These are phyloP conservation scores for Phytophthora constricta DNA, from an alignment of 352 stramenopile species.

Conservation along the genomic window DNA sequence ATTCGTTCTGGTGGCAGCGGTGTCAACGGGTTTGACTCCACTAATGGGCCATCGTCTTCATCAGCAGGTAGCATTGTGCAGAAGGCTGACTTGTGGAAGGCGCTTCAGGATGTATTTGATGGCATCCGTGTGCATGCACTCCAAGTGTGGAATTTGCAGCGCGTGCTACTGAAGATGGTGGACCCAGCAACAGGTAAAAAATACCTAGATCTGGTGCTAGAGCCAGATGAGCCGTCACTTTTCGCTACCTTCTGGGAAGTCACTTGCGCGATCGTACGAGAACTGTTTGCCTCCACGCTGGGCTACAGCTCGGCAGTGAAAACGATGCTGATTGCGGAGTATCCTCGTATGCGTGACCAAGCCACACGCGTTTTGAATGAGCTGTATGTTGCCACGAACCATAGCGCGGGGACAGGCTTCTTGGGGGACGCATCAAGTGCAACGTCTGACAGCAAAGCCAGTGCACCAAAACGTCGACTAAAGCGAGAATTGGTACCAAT, in stretches of 20 bases:
- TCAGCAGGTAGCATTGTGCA: slow-evolving; percentile 39
- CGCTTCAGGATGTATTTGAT: slow-evolving; percentile 82
- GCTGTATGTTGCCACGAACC: slow-evolving; percentile 58
- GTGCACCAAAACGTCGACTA: not conserved
- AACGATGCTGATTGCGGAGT: slow-evolving; percentile 75
- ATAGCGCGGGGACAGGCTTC: slow-evolving; percentile 37
- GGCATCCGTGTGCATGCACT: slow-evolving; percentile 68
- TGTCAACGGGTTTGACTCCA: slow-evolving; percentile 28
- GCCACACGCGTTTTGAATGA: slow-evolving; percentile 70
- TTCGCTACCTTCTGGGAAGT: slow-evolving; percentile 90
- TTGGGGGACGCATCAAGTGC: slow-evolving; percentile 17
- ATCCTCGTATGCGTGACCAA: slow-evolving; percentile 83
- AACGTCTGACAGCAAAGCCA: not conserved
- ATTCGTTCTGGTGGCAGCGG: slow-evolving; percentile 32
- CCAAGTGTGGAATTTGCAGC: slow-evolving; percentile 88
- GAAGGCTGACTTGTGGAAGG: slow-evolving; percentile 83
- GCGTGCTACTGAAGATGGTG: slow-evolving; percentile 84
- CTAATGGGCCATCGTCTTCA: slow-evolving; percentile 32
- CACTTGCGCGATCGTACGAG: slow-evolving; percentile 74
- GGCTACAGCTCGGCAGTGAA: slow-evolving; percentile 65
- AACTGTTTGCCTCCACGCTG: slow-evolving; percentile 72
- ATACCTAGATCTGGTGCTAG: slow-evolving; percentile 78
- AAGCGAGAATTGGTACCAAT: slow-evolving; percentile 41
- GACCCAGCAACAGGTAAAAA: slow-evolving; percentile 49
- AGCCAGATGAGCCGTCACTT: slow-evolving; percentile 76